These are phyloP conservation scores for Lunularia cruciata DNA, from an alignment of 225 moss, liverwort and hornwort species.

Conservation along the genomic window DNA sequence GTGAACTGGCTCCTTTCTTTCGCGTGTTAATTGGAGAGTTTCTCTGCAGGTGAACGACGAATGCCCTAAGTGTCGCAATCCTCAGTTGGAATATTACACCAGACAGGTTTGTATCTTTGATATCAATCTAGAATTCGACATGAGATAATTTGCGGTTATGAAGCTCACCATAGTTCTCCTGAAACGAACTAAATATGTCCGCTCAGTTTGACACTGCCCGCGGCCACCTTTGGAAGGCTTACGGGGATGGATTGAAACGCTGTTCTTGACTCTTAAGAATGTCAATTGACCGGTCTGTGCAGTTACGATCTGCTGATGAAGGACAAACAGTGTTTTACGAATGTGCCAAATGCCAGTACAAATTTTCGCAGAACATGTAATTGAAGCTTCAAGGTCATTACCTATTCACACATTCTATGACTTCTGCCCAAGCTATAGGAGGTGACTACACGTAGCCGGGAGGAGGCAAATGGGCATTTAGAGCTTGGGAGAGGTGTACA, in stretches of 20 bases:
- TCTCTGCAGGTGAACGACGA: conserved; percentile 83
- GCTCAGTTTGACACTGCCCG: no score
- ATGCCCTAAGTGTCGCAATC: conserved; percentile 89
- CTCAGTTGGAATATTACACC: conserved; percentile 88
- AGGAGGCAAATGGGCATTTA: not conserved
- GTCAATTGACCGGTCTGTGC: conserved; percentile 24
- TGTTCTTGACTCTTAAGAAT: not conserved
- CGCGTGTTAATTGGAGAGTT: not conserved
- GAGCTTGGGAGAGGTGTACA: not conserved
- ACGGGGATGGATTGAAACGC: not conserved
- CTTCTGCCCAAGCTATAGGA: not conserved
- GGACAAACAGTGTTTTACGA: conserved; percentile 98
- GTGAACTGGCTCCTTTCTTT: not conserved
- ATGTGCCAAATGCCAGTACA: conserved; percentile 88
- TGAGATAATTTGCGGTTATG: no score
- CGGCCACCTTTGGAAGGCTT: no score
- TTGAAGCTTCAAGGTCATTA: conserved; percentile 32
- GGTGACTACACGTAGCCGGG: not conserved
- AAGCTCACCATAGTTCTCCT: no score
- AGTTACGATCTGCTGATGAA: conserved; percentile 96
- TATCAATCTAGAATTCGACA: no score
- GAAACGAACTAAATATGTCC: no score
- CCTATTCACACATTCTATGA: not conserved
- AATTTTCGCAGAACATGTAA: conserved; percentile 95
- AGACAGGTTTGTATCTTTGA: no score